phyloP scores from a whole-genome alignment of 345 rosid genomes.

The Lepidium sativum region DNA sequence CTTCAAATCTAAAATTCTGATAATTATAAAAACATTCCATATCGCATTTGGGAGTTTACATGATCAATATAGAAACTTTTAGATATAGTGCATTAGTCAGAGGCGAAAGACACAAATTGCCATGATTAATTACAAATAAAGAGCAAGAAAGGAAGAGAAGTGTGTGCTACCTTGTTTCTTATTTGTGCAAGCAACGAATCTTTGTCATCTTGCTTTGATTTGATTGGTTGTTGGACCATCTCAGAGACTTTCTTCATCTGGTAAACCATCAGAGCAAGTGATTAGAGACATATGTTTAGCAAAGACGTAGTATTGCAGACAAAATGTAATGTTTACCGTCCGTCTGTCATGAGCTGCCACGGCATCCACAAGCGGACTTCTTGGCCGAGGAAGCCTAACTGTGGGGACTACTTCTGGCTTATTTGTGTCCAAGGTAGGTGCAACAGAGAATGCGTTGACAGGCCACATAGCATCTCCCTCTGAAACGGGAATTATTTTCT shows the following conservation, averaged over 20 bases:
- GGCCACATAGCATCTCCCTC: slow-evolving; percentile 31
- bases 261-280: slow-evolving; percentile 16
- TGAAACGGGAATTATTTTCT: slow-evolving; percentile 20
- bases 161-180: slow-evolving; percentile 59
- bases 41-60: background rate
- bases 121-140: background rate
- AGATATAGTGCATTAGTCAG: background rate
- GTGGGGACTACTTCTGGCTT: slow-evolving; percentile 44
- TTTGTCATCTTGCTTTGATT: slow-evolving; percentile 63
- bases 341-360: slow-evolving; percentile 94
- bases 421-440: slow-evolving; percentile 42
- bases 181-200: slow-evolving; percentile 90
- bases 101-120: background rate
- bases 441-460: slow-evolving; percentile 29
- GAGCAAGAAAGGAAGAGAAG: background rate
- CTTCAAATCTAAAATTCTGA: background rate
- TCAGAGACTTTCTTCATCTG: slow-evolving; percentile 88
- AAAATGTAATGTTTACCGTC: slow-evolving; percentile 50
- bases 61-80: background rate
- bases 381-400: slow-evolving; percentile 65
- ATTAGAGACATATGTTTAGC: slow-evolving; percentile 1
- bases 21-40: background rate
- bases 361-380: slow-evolving; percentile 88
- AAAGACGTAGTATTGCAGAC: slow-evolving; percentile 8
- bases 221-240: slow-evolving; percentile 48